These are phyloP conservation scores for Psilocybe sp. DNA, from an alignment of 768 basidiomycete genomes.

Conservation along the genomic window DNA sequence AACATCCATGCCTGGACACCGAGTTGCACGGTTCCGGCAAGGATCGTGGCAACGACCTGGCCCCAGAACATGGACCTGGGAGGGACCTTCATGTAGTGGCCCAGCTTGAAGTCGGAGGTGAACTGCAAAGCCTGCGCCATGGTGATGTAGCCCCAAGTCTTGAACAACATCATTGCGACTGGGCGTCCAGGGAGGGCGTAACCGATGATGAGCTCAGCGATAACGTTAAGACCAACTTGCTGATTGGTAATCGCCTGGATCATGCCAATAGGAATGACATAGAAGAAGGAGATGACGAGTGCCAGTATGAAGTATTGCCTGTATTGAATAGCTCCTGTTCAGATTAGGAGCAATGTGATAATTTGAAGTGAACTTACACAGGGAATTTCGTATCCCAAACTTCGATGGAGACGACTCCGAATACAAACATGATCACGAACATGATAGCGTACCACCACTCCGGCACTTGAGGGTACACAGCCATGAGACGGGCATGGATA, in stretches of 20 bases:
- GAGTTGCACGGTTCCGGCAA: slow-evolving; percentile 73
- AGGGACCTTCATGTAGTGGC: slow-evolving; percentile 76
- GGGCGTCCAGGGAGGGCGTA: slow-evolving; percentile 77
- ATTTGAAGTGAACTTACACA: slow-evolving; percentile 42
- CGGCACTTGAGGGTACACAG: slow-evolving; percentile 68
- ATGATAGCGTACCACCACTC: slow-evolving; percentile 82
- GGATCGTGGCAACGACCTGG: slow-evolving; percentile 63
- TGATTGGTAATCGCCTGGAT: slow-evolving; percentile 81
- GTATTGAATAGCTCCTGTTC: not conserved
- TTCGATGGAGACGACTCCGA: slow-evolving; percentile 67
- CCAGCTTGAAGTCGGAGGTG: slow-evolving; percentile 76
- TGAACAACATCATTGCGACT: slow-evolving; percentile 84
- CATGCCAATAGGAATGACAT: slow-evolving; percentile 69
- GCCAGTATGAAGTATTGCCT: slow-evolving; percentile 63
- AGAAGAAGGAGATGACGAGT: slow-evolving; percentile 60
- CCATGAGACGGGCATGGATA: slow-evolving; percentile 83
- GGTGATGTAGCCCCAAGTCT: slow-evolving; percentile 76
- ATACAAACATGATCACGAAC: slow-evolving; percentile 66
- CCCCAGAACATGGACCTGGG: slow-evolving; percentile 69
- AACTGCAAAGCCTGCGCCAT: slow-evolving; percentile 69
- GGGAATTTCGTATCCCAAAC: slow-evolving; percentile 73
- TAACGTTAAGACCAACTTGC: slow-evolving; percentile 70
- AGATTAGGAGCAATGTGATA: slow-evolving; percentile 14
- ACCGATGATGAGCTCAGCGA: slow-evolving; percentile 80
- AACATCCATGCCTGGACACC: slow-evolving; percentile 80